Evolutionary conservation across 2,329 filamentous ascomycete species (phyloP).

Genomic region (Lachnellula cervina): DNA sequence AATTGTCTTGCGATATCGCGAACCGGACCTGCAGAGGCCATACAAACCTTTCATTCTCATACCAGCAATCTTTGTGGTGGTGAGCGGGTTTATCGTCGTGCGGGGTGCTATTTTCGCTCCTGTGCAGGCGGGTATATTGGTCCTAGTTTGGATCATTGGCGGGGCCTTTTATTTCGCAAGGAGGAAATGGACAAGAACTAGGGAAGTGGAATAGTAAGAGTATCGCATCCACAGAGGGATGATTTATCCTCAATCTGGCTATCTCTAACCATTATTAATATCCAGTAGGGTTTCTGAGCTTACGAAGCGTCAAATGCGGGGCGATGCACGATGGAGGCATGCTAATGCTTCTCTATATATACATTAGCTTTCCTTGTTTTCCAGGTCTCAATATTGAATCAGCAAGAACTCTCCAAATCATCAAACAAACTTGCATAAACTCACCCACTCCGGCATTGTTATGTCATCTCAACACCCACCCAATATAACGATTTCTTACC

Average conservation of each 20-base stretch:
- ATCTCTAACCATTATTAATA: too few relatives aligned
- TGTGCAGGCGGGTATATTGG: conserved; percentile 46
- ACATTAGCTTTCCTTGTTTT: too few relatives aligned
- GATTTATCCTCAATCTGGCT: too few relatives aligned
- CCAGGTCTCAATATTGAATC: conserved; percentile 4
- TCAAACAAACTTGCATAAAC: too few relatives aligned
- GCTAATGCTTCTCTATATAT: too few relatives aligned
- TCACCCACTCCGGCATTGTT: too few relatives aligned
- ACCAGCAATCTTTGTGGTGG: conserved; percentile 48
- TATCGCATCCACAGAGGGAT: conserved; percentile 1
- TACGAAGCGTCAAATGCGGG: too few relatives aligned
- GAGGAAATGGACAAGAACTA: conserved; percentile 44
- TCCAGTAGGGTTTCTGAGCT: too few relatives aligned
- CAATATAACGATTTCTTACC: too few relatives aligned
- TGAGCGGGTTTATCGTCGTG: conserved; percentile 56
- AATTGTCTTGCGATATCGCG: conserved; percentile 50
- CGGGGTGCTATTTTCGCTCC: conserved; percentile 57
- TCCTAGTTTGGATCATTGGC: conserved; percentile 47
- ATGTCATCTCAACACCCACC: too few relatives aligned
- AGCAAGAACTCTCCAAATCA: background rate
- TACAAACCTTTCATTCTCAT: conserved; percentile 50
- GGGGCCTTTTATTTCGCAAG: conserved; percentile 45
- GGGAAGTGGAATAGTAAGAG: background rate
- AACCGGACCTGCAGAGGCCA: conserved; percentile 49
- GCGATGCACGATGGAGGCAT: too few relatives aligned